A percentile compares a stretch with the other conserved stretches of the same genome.
Evolutionary conservation across 2,329 filamentous ascomycete genomes (phyloP).

Genomic region (Fusarium nisikadoi): DNA sequence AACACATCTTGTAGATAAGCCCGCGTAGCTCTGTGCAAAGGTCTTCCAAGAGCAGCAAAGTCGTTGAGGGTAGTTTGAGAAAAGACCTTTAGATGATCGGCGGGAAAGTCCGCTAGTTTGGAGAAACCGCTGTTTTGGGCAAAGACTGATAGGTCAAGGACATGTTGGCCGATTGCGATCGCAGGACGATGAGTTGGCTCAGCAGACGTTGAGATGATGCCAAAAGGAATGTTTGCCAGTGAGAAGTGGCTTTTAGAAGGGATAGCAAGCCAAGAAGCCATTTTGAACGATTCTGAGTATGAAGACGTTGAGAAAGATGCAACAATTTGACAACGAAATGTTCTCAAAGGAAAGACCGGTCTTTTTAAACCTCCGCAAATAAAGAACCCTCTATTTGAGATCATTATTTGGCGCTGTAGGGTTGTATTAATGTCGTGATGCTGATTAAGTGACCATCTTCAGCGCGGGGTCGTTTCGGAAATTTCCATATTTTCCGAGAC

Average conservation of each 20-base stretch:
- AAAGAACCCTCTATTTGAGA: neutral
- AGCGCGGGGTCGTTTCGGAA: neutral
- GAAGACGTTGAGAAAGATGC: neutral
- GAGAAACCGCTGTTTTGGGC: conserved; percentile 56
- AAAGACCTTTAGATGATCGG: conserved; percentile 44
- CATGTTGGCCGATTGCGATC: conserved; percentile 77
- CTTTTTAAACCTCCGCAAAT: neutral
- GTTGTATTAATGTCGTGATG: neutral
- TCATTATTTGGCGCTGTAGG: neutral
- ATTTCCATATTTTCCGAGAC: neutral
- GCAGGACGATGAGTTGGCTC: conserved; percentile 70
- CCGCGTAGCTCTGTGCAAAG: conserved; percentile 75
- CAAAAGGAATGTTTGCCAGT: conserved; percentile 83
- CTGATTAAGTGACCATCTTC: neutral
- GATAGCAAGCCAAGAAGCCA: conserved; percentile 25
- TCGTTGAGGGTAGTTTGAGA: conserved; percentile 46
- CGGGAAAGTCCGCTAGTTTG: conserved; percentile 38
- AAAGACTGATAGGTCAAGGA: conserved; percentile 74
- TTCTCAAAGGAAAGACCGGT: accelerated
- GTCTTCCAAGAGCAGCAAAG: conserved; percentile 65
- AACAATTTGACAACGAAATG: neutral
- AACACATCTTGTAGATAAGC: conserved; percentile 71
- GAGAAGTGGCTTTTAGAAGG: conserved; percentile 47
- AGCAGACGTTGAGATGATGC: conserved; percentile 74
- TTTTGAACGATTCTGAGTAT: neutral